Evolutionary conservation across 1,284 basidiomycete species (phyloP), one percentile per base, ranked within the genome.

Genomic region (Psilocybe mexicana): DNA sequence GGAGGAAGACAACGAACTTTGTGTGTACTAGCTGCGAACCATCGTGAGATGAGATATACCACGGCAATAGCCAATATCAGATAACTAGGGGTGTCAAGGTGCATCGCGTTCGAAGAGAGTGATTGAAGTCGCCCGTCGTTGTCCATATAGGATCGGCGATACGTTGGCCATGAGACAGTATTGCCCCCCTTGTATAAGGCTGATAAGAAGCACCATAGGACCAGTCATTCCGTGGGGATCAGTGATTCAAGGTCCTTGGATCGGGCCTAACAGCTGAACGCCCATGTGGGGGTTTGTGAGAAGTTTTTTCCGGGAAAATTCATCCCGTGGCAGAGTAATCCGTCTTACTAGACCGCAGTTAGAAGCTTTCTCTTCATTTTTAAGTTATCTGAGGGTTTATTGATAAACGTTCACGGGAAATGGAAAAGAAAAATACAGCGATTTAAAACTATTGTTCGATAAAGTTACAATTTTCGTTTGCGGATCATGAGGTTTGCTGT

Each of bases 401-500:
- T 33, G 30, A 33, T 33, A 33, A 33, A 33, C 30, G 8, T 4
- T 33, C 30, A 33, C 8, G 30, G 30, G 30, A 33, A 33, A 33
- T 8, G 30, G 5, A 33, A 33, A 33, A 8, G 8, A 33, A 8
- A 8, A 33, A 33, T 33, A 18, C 30, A 33, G 8, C 4, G 30
- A 33, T 33, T 33, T 0, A 33, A 33, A 4, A 33, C 30, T 33
- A 6, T 40, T 3, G n/a, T n/a, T 40, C 10, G 10, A 40, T 40
- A 6, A 40, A 40, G 14, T 40, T 18, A 51, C 5, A 25, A 14
- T 36, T 52, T 5, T 52, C 50, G 25, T 28, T 38, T 67, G 50
- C 61, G 62, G 45, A 70, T 71, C 65, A 75, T 55, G 7, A 75
- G 57, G 12, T 64, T 60, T 6, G 69, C 70, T 6, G 52, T 64